Evolutionary conservation across 805 yeast species (phyloP), one percentile per base, ranked within the genome.

Genomic region (Wickerhamiella dianesei): DNA sequence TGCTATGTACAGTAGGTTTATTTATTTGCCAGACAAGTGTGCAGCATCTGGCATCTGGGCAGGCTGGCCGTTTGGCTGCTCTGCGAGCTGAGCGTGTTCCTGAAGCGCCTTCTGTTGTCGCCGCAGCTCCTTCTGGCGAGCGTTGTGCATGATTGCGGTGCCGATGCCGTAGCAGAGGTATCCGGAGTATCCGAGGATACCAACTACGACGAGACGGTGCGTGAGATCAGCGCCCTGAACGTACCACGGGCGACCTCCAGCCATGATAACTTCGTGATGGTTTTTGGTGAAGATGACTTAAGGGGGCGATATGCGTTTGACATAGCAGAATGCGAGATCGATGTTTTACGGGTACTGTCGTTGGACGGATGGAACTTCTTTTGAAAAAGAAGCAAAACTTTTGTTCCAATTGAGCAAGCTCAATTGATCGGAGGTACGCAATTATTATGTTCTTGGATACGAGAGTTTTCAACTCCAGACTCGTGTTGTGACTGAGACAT

Each of bases 161-260:
- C 42, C 53, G 29, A 51, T 51, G 13, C 45, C 50, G 44, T 43
- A 55, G 19, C 49, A 44, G 13, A 57, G 60, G 66, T 50, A 61
- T 48, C 70, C 60, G 35, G 70, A 64, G 45, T 57, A 66, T 21
- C 88, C 88, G 18, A 79, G 73, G 25, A 82, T 67, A 2, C 81
- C 72, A 19, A 81, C 60, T 41, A 82, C 87, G 0, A 85, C 78
- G 49, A 80, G 62, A 65, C 89, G 79, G 63, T 82, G 89, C 21
- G 72, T 73, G 39, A 81, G 73, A 62, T 82, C 89, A 2, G 84
- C 75, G 2, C 74, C 77, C 62, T 76, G 79, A 2, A 81, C 77
- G 61, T 81, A 81, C 89, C 89, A 82, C 42, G 88, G 83, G 59
- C 69, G 56, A 36, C 62, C 56, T 12, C 55, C 32, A 6, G 32